A percentile compares a stretch with the other conserved stretches of the same genome.
phyloP scores from a whole-genome alignment of 148 eudicot species.

The Spergularia bocconei region DNA sequence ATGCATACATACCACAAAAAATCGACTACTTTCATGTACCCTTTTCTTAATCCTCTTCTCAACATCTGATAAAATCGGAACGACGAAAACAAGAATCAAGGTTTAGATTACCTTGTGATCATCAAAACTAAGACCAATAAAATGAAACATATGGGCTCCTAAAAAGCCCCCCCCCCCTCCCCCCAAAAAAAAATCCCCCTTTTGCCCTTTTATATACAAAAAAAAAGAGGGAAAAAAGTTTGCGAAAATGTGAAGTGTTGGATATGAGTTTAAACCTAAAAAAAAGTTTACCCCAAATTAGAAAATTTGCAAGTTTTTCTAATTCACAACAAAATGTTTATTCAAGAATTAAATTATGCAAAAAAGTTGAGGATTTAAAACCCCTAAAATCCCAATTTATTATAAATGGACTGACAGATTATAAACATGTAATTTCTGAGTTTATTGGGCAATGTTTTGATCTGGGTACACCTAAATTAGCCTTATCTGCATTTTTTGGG shows the following conservation, averaged over 20 bases:
- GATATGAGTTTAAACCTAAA: conserved; percentile 22
- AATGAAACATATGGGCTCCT: no score
- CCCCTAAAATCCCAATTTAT: conserved; percentile 44
- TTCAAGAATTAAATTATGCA: conserved; percentile 31
- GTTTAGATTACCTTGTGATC: no score
- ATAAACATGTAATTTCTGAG: conserved; percentile 28
- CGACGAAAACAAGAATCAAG: no score
- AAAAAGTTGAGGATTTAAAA: conserved; percentile 31
- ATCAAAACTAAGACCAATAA: no score
- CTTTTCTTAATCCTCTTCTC: no score
- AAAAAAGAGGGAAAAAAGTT: background rate
- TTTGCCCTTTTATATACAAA: no score
- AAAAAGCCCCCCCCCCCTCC: no score
- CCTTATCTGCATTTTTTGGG: conserved; percentile 29
- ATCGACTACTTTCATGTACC: no score
- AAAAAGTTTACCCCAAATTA: conserved; percentile 6
- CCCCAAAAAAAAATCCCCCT: no score
- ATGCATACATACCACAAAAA: no score
- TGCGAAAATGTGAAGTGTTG: background rate
- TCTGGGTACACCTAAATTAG: conserved; percentile 49
- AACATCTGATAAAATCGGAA: no score
- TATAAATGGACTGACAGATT: conserved; percentile 31
- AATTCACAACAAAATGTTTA: conserved; percentile 7
- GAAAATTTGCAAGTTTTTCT: conserved; percentile 16
- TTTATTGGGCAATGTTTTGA: conserved; percentile 45